A percentile compares a stretch with the other conserved stretches of the same genome.
These are phyloP conservation scores for Apiotrichum montevideense DNA, from an alignment of 1,284 basidiomycete genomes.

Conservation along the genomic window DNA sequence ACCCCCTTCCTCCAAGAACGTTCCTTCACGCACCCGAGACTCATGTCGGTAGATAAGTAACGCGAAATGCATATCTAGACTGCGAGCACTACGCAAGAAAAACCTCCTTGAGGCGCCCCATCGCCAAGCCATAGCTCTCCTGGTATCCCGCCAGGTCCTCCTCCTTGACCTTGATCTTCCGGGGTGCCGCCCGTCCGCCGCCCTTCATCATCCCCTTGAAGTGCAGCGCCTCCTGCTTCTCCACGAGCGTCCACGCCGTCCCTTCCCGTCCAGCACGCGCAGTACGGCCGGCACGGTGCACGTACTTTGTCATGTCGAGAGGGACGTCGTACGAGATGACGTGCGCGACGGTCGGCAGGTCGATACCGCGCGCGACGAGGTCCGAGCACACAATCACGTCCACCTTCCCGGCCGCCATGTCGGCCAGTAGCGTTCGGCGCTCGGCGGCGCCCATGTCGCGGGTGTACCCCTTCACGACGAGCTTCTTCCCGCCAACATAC, in stretches of 20 bases:
- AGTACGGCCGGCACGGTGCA: conserved; percentile 91
- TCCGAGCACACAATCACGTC: conserved; percentile 95
- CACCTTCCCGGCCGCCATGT: conserved; percentile 73
- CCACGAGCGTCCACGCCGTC: conserved; percentile 88
- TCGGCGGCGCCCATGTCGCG: conserved; percentile 73
- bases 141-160: conserved; percentile 57
- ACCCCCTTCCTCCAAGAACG: no score
- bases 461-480: conserved; percentile 68
- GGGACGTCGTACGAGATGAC: conserved; percentile 93
- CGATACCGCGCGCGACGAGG: conserved; percentile 92
- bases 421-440: conserved; percentile 67
- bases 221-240: conserved; percentile 89
- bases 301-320: conserved; percentile 95
- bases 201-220: conserved; percentile 80
- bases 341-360: conserved; percentile 82
- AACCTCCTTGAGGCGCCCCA: conserved; percentile 27
- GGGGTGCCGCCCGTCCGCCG: conserved; percentile 68
- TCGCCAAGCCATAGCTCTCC: conserved; percentile 56
- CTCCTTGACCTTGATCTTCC: conserved; percentile 63
- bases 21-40: no score
- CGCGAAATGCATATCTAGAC: no score
- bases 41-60: no score
- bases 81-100: no score
- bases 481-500: conserved; percentile 36
- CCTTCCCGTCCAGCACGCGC: conserved; percentile 83